Percentiles rank a stretch among this genome's conserved stretches.
Evolutionary conservation across 2,329 filamentous ascomycete species (phyloP).

Genomic region (Botrytis squamosa): DNA sequence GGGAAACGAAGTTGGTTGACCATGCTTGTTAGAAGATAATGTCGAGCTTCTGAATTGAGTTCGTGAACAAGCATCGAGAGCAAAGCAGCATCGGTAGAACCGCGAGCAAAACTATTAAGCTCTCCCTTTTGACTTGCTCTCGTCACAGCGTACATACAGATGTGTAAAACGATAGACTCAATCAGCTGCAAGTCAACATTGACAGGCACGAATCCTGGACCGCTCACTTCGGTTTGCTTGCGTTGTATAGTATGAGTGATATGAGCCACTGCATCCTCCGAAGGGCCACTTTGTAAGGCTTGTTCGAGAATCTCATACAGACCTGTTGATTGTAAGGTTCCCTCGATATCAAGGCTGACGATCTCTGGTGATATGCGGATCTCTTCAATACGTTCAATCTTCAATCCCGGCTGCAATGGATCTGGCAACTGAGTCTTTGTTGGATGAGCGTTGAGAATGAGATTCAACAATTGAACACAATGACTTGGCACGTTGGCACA

Average conservation of each 20-base stretch:
- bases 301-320: constrained; percentile 60
- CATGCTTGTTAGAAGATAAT: constrained; percentile 80
- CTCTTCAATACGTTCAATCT: constrained; percentile 75
- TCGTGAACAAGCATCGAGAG: constrained; percentile 76
- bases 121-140: constrained; percentile 57
- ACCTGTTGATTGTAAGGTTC: constrained; percentile 52
- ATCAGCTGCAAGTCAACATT: constrained; percentile 69
- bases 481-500: constrained; percentile 79
- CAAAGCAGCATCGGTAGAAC: constrained; percentile 66
- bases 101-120: constrained; percentile 58
- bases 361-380: constrained; percentile 66
- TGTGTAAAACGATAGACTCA: constrained; percentile 79
- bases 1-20: constrained; percentile 90
- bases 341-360: constrained; percentile 59
- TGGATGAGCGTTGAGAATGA: constrained; percentile 80
- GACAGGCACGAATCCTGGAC: constrained; percentile 65
- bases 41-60: constrained; percentile 73
- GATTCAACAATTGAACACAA: constrained; percentile 83
- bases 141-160: constrained; percentile 70
- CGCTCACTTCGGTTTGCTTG: constrained; percentile 56
- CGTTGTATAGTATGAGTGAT: constrained; percentile 72
- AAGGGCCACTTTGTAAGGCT: constrained; percentile 59
- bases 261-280: constrained; percentile 71
- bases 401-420: constrained; percentile 69
- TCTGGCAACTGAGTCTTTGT: constrained; percentile 70